Evolutionary conservation across 2,329 filamentous ascomycete genomes (phyloP).

Genomic region (Penicillium sclerotigenum): DNA sequence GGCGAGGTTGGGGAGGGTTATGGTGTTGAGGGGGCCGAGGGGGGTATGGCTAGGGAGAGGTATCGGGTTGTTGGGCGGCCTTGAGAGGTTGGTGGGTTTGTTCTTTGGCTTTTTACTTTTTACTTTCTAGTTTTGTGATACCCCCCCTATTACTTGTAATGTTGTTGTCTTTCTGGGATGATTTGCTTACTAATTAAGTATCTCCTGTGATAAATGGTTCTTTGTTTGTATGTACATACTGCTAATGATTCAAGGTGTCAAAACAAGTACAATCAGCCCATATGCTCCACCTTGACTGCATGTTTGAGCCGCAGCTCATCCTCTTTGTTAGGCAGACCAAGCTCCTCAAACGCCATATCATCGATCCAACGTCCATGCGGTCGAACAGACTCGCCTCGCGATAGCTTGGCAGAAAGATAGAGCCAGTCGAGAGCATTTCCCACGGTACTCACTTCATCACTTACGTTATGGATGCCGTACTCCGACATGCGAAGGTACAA

Average conservation of each 20-base stretch:
- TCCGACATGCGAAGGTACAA: slow-evolving; percentile 65
- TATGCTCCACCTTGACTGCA: slow-evolving; percentile 28
- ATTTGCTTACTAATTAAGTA: not conserved
- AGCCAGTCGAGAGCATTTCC: slow-evolving; percentile 75
- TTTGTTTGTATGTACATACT: not conserved
- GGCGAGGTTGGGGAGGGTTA: slow-evolving; percentile 64
- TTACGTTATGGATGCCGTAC: slow-evolving; percentile 64
- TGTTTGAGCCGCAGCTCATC: slow-evolving; percentile 58
- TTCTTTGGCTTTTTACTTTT: slow-evolving; percentile 8
- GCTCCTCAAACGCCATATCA: slow-evolving; percentile 67
- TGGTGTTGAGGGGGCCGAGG: slow-evolving; percentile 46
- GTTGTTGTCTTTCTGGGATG: not conserved
- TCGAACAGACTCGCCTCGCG: slow-evolving; percentile 55
- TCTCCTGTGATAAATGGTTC: not conserved
- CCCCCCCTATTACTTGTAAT: slow-evolving; percentile 10
- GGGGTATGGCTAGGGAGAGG: slow-evolving; percentile 43
- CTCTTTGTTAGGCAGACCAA: slow-evolving; percentile 56
- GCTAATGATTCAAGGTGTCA: not conserved
- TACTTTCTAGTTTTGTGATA: slow-evolving; percentile 15
- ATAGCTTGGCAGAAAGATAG: slow-evolving; percentile 68
- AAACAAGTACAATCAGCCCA: slow-evolving; percentile 17
- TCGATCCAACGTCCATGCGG: slow-evolving; percentile 68
- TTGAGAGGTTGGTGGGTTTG: slow-evolving; percentile 1
- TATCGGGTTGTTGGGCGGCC: slow-evolving; percentile 40
- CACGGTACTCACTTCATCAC: slow-evolving; percentile 77